Evolutionary conservation across 2,329 filamentous ascomycete species (phyloP).

Genomic region (Alternaria brassicicola): DNA sequence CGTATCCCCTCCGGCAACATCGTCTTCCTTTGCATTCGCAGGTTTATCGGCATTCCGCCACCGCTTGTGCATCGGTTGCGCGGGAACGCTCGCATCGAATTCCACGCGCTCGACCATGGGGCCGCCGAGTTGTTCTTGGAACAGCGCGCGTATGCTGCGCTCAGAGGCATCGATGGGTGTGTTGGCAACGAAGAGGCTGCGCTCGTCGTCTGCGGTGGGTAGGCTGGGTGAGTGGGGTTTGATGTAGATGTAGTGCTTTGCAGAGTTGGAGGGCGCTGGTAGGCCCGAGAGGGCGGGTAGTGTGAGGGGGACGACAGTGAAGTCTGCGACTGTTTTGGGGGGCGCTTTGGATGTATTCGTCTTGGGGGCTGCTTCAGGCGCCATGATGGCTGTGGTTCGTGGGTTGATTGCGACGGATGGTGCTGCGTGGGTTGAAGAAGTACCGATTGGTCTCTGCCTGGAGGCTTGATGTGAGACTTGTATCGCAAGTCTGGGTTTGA

Average conservation of each 20-base stretch:
- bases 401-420: slow-evolving; percentile 5
- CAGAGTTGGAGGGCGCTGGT: slow-evolving; percentile 52
- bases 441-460: background rate
- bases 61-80: slow-evolving; percentile 56
- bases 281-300: slow-evolving; percentile 56
- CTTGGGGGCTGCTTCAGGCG: slow-evolving; percentile 21
- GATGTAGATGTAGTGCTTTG: slow-evolving; percentile 84
- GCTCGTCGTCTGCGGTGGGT: slow-evolving; percentile 66
- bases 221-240: slow-evolving; percentile 79
- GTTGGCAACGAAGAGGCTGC: slow-evolving; percentile 91
- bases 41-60: slow-evolving; percentile 38
- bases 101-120: slow-evolving; percentile 77
- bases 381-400: slow-evolving; percentile 22
- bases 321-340: slow-evolving; percentile 60
- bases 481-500: background rate
- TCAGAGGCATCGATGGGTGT: slow-evolving; percentile 84
- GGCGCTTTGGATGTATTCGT: slow-evolving; percentile 21
- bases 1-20: background rate
- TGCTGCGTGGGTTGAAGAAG: background rate
- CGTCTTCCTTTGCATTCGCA: slow-evolving; percentile 40
- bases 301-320: slow-evolving; percentile 70
- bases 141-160: slow-evolving; percentile 75
- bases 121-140: slow-evolving; percentile 74
- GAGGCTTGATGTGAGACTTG: background rate
- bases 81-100: slow-evolving; percentile 63